Evolutionary conservation across 2,329 filamentous ascomycete genomes (phyloP).

Genomic region (Blumeriella jaapii): DNA sequence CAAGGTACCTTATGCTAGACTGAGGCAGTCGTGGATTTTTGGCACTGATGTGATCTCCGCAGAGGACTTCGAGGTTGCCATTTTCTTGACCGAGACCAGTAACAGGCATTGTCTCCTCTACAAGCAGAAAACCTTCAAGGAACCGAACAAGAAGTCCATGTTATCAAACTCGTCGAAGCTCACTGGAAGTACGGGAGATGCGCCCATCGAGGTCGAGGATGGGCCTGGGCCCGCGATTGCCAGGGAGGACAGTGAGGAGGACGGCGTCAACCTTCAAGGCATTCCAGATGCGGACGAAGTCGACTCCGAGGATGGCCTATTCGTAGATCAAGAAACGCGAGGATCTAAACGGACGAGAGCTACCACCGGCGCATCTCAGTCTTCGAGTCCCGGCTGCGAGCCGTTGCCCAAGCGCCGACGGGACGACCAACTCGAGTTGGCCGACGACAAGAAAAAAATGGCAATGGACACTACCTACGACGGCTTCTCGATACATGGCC

Average conservation of each 20-base stretch:
- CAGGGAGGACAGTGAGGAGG: conserved; percentile 22
- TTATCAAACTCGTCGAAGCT: conserved; percentile 50
- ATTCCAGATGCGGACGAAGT: conserved; percentile 17
- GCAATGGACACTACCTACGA: conserved; percentile 81
- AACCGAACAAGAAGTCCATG: conserved; percentile 35
- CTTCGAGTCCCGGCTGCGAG: conserved; percentile 8
- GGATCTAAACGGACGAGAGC: conserved; percentile 23
- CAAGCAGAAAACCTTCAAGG: conserved; percentile 69
- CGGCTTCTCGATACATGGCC: conserved; percentile 90
- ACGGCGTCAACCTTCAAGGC: conserved; percentile 16
- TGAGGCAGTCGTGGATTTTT: too few relatives aligned
- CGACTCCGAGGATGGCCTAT: conserved; percentile 16
- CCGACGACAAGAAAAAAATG: conserved; percentile 82
- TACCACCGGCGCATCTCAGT: conserved; percentile 22
- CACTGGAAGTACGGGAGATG: conserved; percentile 41
- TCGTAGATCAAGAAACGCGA: conserved; percentile 26
- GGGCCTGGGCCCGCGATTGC: conserved; percentile 15
- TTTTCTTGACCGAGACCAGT: conserved; percentile 80
- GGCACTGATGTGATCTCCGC: conserved; percentile 15
- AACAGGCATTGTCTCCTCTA: conserved; percentile 78
- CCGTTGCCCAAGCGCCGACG: conserved; percentile 37
- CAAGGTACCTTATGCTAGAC: conserved; percentile 58
- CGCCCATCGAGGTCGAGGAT: conserved; percentile 32
- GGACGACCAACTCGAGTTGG: conserved; percentile 23
- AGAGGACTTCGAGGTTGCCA: conserved; percentile 94